Base-by-base conservation (phyloP, 179 eudicot genomes). In the Silene noctiflora region DNA sequence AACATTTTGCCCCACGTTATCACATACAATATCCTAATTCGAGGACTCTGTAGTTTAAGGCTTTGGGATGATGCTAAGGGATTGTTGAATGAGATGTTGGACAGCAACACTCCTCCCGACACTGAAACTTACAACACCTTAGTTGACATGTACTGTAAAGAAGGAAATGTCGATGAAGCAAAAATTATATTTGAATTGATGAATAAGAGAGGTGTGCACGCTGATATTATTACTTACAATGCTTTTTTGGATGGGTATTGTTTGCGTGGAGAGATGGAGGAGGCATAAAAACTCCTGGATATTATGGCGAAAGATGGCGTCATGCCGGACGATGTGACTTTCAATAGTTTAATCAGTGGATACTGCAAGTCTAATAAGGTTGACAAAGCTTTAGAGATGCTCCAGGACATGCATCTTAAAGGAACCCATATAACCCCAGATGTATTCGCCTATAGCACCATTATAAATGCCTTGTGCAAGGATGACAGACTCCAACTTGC, bases 271-370 rank as follows among this genome's bases (percentile, higher is more conserved):
- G 33, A 29, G 33, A 29, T 29, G 33, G 4, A 3, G 33, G 33
- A 70, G 61, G 89, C 86, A 4, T 62, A 75, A 8, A 64, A 58
- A 5, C 39, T 84, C 31, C 21, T 73, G 51, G 82, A 74, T 66
- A 24, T 77, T 14, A 86, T 88, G 87, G 71, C 66, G 46, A 66
- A 66, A 14, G 29, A 25, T 4, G 84, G 77, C 39, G 65, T 75
- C 76, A 39, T 77, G 72, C 87, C 86, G 0, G 61, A 79, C 79
- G 44, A 76, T 79, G 76, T 82, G 22, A 81, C 82, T 75, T 84
- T 77, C 31, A 84, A 33, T 63, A 63, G 42, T n/a, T 19, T 85
- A 20, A 78, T 85, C 17, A 77, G 77, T 46, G 87, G 88, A 42
- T 82, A 81, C 51, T 82, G 81, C 16, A 82, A 82, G 55, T 20